Conservation (phyloP, 257 asterid species). For the Ophiorrhiza pumila region DNA sequence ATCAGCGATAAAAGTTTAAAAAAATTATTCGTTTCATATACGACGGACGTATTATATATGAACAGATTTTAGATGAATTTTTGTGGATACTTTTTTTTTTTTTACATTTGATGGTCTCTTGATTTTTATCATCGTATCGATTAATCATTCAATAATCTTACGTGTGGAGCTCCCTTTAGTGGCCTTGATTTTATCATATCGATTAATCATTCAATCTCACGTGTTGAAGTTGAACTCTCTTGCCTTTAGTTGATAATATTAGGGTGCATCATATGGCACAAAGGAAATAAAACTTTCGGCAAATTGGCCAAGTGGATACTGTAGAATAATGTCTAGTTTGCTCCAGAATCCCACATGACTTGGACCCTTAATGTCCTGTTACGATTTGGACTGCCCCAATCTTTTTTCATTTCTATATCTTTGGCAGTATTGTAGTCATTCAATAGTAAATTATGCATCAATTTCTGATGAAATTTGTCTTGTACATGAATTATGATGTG, state of each 20-base stretch:
- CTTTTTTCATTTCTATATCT: neutral
- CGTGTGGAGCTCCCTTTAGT: too few relatives aligned
- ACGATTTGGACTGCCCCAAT: neutral
- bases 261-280: too few relatives aligned
- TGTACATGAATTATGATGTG: neutral
- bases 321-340: neutral
- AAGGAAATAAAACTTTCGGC: too few relatives aligned
- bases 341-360: constrained; percentile 17
- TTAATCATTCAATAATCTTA: too few relatives aligned
- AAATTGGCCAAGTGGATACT: neutral
- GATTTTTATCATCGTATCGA: too few relatives aligned
- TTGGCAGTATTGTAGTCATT: constrained; percentile 3
- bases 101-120: too few relatives aligned
- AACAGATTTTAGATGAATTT: too few relatives aligned
- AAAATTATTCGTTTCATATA: too few relatives aligned
- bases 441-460: neutral
- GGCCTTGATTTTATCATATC: neutral
- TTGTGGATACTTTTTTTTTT: too few relatives aligned
- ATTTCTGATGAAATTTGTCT: neutral
- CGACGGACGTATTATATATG: too few relatives aligned
- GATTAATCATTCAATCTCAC: neutral
- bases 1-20: too few relatives aligned
- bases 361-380: constrained; percentile 9
- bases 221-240: neutral
- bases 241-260: constrained; percentile 5